Percentiles rank a stretch among this genome's conserved stretches.
Conservation (phyloP, 2,329 filamentous ascomycete genomes). For the Talaromyces pinophilus region DNA sequence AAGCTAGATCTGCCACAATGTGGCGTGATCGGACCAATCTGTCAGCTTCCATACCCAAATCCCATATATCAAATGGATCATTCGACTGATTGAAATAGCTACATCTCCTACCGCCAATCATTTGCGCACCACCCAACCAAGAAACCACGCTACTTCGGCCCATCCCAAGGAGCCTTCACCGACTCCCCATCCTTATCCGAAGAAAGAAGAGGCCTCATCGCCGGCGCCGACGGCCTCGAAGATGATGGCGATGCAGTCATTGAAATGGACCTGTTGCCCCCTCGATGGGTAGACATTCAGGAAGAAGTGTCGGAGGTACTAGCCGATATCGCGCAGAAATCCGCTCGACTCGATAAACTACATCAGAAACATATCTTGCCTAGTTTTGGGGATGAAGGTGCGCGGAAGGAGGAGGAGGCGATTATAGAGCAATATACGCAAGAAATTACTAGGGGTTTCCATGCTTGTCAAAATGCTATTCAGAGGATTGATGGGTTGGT, state of each 20-base stretch:
- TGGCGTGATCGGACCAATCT: slow-evolving; percentile 99
- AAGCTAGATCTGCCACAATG: slow-evolving; percentile 64
- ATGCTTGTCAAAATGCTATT: slow-evolving; percentile 85
- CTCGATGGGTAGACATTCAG: slow-evolving; percentile 91
- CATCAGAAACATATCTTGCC: slow-evolving; percentile 97
- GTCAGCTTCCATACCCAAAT: not conserved
- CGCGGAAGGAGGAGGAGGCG: slow-evolving; percentile 80
- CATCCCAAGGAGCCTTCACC: slow-evolving; percentile 59
- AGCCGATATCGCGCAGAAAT: slow-evolving; percentile 76
- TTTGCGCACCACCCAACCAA: slow-evolving; percentile 93
- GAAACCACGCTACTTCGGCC: slow-evolving; percentile 68
- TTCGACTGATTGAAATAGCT: slow-evolving; percentile 56
- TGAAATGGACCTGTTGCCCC: slow-evolving; percentile 95
- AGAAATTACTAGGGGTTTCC: slow-evolving; percentile 84
- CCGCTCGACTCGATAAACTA: slow-evolving; percentile 81
- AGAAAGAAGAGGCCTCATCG: slow-evolving; percentile 81
- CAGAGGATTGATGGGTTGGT: slow-evolving; percentile 86
- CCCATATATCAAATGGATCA: not conserved
- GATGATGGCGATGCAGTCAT: slow-evolving; percentile 94
- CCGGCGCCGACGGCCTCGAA: slow-evolving; percentile 64
- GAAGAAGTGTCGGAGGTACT: slow-evolving; percentile 89
- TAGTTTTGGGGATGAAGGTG: slow-evolving; percentile 92
- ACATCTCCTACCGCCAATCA: slow-evolving; percentile 98
- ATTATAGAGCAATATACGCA: slow-evolving; percentile 91
- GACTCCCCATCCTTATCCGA: slow-evolving; percentile 62